These are phyloP conservation scores for Clitocybe nebularis DNA, from an alignment of 1,284 basidiomycete genomes.

Conservation along the genomic window DNA sequence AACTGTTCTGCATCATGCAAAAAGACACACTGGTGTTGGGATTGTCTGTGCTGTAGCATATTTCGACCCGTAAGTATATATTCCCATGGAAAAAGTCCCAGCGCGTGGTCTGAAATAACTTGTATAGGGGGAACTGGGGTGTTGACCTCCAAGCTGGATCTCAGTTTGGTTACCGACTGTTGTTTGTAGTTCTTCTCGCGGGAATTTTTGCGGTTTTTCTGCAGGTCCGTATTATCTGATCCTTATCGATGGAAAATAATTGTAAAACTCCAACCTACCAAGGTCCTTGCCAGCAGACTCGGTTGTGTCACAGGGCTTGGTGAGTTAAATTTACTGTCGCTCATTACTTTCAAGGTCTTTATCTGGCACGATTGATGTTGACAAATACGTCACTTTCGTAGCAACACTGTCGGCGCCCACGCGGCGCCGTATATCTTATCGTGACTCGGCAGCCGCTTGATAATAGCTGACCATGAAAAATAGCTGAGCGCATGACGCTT, in stretches of 20 bases:
- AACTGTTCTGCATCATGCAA: conserved; percentile 39
- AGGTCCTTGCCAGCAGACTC: conserved; percentile 60
- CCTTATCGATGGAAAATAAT: conserved; percentile 2
- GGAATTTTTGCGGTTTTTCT: conserved; percentile 81
- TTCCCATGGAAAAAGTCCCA: neutral
- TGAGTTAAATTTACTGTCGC: conserved; percentile 33
- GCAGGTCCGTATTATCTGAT: conserved; percentile 43
- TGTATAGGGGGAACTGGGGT: conserved; percentile 66
- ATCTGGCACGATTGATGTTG: neutral
- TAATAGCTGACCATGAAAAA: too few relatives aligned
- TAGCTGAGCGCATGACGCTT: neutral
- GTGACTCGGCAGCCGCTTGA: too few relatives aligned
- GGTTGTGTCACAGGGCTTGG: conserved; percentile 71
- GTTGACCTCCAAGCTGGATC: conserved; percentile 75
- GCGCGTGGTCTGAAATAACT: conserved; percentile 1
- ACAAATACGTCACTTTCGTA: too few relatives aligned
- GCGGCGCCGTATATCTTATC: too few relatives aligned
- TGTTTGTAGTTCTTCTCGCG: conserved; percentile 83
- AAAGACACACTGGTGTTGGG: conserved; percentile 55
- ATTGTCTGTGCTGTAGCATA: conserved; percentile 61
- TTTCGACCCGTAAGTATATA: conserved; percentile 62
- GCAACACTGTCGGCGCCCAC: too few relatives aligned
- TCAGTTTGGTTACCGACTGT: conserved; percentile 77
- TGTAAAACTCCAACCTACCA: conserved; percentile 3
- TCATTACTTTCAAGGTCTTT: too few relatives aligned